Conservation (phyloP, 2,329 filamentous ascomycete genomes). For the Bipolaris cookei region DNA sequence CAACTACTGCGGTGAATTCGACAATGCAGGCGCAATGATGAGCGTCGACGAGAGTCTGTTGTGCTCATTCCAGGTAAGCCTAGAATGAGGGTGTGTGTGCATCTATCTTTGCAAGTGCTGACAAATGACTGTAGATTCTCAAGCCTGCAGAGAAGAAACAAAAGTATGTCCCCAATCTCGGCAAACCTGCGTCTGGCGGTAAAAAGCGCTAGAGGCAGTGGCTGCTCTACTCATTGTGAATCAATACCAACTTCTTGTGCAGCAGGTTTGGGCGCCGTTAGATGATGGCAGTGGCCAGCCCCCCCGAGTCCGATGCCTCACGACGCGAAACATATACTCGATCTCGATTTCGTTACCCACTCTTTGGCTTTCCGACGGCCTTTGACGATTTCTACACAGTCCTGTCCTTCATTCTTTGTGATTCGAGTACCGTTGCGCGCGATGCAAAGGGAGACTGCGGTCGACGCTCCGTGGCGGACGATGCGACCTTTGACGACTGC, state of each 20-base stretch:
- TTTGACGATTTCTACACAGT: constrained; percentile 40
- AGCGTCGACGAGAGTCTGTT: constrained; percentile 97
- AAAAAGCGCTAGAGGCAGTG: constrained; percentile 69
- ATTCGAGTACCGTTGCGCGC: constrained; percentile 28
- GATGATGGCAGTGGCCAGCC: constrained; percentile 42
- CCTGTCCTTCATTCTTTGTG: constrained; percentile 28
- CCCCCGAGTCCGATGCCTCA: constrained; percentile 42
- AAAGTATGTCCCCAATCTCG: constrained; percentile 91
- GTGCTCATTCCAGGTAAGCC: constrained; percentile 92
- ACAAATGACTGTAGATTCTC: constrained; percentile 71
- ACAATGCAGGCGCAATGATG: constrained; percentile 99
- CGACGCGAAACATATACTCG: constrained; percentile 38
- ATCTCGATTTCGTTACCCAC: constrained; percentile 45
- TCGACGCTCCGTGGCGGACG: constrained; percentile 12
- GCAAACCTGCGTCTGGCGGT: constrained; percentile 72
- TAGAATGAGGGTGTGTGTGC: neutral
- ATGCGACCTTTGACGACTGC: constrained; percentile 22
- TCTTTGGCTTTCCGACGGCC: constrained; percentile 38
- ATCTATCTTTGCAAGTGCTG: constrained; percentile 17
- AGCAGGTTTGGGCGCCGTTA: constrained; percentile 97
- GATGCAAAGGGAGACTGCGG: constrained; percentile 6
- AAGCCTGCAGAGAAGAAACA: constrained; percentile 99
- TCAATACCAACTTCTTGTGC: constrained; percentile 60
- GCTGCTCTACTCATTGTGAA: constrained; percentile 49
- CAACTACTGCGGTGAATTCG: constrained; percentile 99